Percentiles rank a stretch among this genome's conserved stretches.
Conservation (phyloP, 164 flowering plant genomes). For the Pachysandra terminalis region DNA sequence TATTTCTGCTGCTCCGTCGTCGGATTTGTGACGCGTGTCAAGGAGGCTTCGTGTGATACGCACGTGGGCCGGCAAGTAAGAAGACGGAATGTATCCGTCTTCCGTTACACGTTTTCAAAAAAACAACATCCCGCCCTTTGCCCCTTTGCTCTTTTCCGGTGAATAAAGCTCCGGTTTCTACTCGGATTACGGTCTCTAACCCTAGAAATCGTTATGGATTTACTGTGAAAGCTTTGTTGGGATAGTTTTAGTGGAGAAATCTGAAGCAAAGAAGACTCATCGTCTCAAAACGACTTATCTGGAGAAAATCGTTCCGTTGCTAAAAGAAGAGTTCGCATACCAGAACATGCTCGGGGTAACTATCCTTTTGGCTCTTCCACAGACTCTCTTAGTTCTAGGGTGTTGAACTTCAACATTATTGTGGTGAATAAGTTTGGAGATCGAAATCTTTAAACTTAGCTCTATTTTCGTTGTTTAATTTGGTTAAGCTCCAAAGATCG, state of each 20-base stretch:
- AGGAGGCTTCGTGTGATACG: no score
- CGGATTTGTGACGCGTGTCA: no score
- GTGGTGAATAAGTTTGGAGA: background rate
- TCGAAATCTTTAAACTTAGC: background rate
- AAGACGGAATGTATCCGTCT: no score
- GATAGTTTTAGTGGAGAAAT: slow-evolving; percentile 67
- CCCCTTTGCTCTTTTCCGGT: slow-evolving; percentile 31
- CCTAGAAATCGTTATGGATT: slow-evolving; percentile 24
- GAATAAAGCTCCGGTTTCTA: slow-evolving; percentile 18
- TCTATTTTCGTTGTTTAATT: background rate
- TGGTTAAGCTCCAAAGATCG: slow-evolving; percentile 72
- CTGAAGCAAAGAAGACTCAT: slow-evolving; percentile 60
- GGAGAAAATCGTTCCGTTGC: slow-evolving; percentile 77
- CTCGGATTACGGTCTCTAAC: slow-evolving; percentile 12
- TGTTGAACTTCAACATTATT: background rate
- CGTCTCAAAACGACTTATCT: slow-evolving; percentile 70
- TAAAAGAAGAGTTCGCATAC: slow-evolving; percentile 82
- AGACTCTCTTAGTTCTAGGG: background rate
- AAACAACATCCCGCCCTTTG: no score
- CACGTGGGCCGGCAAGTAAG: no score
- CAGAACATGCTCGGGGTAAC: slow-evolving; percentile 67
- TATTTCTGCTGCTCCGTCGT: no score
- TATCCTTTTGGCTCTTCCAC: background rate
- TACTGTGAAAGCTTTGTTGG: slow-evolving; percentile 46
- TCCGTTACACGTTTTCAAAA: no score